Percentiles rank a stretch among this genome's conserved stretches.
phyloP scores from a whole-genome alignment of 257 asterid species.

The Nicotiana tomentosiformis region DNA sequence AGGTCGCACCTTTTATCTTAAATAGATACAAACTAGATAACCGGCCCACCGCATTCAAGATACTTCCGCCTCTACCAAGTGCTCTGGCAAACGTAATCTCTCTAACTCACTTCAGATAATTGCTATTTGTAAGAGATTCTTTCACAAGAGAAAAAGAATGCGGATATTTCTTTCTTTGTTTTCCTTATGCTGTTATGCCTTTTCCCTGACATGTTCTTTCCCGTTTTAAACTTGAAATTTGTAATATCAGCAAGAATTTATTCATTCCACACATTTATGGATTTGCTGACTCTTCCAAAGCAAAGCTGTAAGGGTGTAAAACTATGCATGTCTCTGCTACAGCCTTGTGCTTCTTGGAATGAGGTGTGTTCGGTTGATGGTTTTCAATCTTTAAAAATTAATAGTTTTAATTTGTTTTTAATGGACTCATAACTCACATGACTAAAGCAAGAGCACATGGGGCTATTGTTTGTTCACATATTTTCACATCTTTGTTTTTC shows the following conservation, averaged over 20 bases:
- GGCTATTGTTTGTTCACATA: background rate
- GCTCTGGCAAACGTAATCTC: constrained; percentile 69
- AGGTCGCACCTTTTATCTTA: constrained; percentile 46
- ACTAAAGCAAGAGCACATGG: background rate
- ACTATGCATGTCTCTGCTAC: background rate
- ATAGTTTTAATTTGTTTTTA: background rate
- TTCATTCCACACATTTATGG: background rate
- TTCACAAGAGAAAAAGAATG: background rate
- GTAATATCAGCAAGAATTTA: background rate
- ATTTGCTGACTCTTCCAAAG: background rate
- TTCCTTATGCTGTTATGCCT: background rate
- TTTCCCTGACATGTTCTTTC: background rate
- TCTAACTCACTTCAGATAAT: constrained; percentile 1
- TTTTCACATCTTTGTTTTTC: background rate
- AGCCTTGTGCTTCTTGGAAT: background rate
- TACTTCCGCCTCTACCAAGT: constrained; percentile 70
- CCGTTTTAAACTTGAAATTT: background rate
- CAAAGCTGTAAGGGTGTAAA: background rate
- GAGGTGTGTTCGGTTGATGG: background rate
- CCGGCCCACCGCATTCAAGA: constrained; percentile 82
- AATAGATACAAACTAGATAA: constrained; percentile 91
- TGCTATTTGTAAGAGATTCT: background rate
- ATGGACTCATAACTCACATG: background rate
- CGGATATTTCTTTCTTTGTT: background rate
- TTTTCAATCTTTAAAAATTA: background rate